Evolutionary conservation across 306 rosid species (phyloP), one percentile per base, ranked within the genome.

Genomic region (Neltuma alba): DNA sequence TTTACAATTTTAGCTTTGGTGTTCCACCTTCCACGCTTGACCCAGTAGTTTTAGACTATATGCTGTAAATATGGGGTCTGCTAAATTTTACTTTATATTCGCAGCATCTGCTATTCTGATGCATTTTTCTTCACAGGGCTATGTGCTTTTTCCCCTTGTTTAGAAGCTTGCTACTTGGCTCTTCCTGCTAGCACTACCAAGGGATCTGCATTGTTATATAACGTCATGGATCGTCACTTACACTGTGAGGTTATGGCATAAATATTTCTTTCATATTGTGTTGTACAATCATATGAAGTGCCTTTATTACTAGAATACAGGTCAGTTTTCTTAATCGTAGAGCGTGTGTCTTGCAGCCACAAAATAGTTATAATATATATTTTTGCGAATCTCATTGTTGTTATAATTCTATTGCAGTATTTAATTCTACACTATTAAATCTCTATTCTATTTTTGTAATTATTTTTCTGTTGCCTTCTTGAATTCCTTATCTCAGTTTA

Each of bases 131-230:
- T 48, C n/a, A 36, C 90, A 94, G 99, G 99, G 74, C 92, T 91
- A 38, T 94, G 95, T 28, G 91, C 97, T 1, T 92, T 94, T 88
- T 94, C 97, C 70, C 93, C 97, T 71, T 81, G 87, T 83, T 81
- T 88, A 85, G 97, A 91, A 76, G 88, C 90, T 76, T 94, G 97
- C 88, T 94, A 87, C 86, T 77, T 92, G 85, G 99, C 97, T 78
- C 91, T 94, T 82, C 99, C 97, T 81, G 93, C 97, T 37, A 91
- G 99, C 88, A 87, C 87, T 76, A 76, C 86, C 48, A 91, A 86
- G 86, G 99, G 99, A 80, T 91, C 97, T 67, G 86, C 89, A 37
- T 84, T 94, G 89, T 77, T 94, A 85, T 94, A 94, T 87, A 92
- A 92, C 77, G 97, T 88, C 72, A 91, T 92, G 97, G 97, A 94